Base-by-base conservation (phyloP, 345 rosid species). In the Diplotaxis tenuifolia region DNA sequence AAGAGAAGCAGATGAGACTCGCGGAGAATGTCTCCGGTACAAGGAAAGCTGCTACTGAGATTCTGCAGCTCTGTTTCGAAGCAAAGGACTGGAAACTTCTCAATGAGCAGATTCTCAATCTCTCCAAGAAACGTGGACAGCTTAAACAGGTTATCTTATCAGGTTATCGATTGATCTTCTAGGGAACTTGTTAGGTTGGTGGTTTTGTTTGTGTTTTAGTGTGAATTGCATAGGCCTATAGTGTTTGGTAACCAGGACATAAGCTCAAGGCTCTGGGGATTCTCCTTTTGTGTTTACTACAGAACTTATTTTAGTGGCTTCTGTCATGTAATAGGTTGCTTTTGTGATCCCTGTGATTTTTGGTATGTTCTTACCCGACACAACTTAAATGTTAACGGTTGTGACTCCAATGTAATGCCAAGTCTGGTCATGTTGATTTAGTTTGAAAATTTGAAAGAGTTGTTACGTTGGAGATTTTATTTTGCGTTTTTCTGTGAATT, bases 101-200 rank as follows among this genome's bases (percentile, higher is more conserved):
- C 12, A 78, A 78, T n/a, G 81, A 78, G 65, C 99, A 95, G 82
- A 95, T 95, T 80, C 70, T 87, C 42, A 82, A 87, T 65, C 76
- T 95, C 20, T 89, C 99, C 10, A 95, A 95, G 76, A 91, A 91
- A 61, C 96, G 99, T 22, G 99, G 97, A 15, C 97, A 92, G 80
- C 96, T 95, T 25, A 95, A 95, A 80, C 97, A 95, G 97, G 99
- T 94, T 3, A 67, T 66, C 68, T 28, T 52, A 19, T 66, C n/a
- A 25, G 16, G 19, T 52, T 32, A 18, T 71, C 4, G 61, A 22
- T 23, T 70, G 16, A 76, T 29, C 20, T 71, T 49, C 20, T 56
- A n/a, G 15, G 16, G 23, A 71, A 49, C 0, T 22, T 58, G 12
- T 10, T 49, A 57, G 16, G 55, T 27, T 68, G 27, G 19, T 6